These are phyloP conservation scores for Hanseniaspora sp. DNA, from an alignment of 1,139 yeast genomes.

Conservation along the genomic window DNA sequence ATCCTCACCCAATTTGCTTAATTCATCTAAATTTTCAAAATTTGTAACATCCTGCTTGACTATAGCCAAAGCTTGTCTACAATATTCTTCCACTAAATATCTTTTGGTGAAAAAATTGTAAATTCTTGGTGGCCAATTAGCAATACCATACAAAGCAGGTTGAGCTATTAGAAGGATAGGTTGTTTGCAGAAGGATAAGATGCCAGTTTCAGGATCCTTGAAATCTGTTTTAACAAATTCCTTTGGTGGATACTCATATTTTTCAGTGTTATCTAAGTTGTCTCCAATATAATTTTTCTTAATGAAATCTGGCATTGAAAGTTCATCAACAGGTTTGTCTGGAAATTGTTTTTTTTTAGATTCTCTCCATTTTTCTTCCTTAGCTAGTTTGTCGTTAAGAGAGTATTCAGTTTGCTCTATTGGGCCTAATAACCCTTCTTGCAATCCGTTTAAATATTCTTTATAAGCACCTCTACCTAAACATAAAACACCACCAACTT, in stretches of 20 bases:
- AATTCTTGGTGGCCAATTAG: conserved; percentile 62
- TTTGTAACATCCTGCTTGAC: conserved; percentile 45
- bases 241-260: conserved; percentile 49
- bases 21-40: conserved; percentile 43
- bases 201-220: conserved; percentile 30
- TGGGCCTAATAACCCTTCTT: conserved; percentile 92
- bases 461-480: conserved; percentile 93
- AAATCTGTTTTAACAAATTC: conserved; percentile 28
- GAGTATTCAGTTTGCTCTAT: conserved; percentile 47
- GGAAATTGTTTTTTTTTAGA: conserved; percentile 15
- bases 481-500: conserved; percentile 79
- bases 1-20: conserved; percentile 39
- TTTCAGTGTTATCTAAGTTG: conserved; percentile 42
- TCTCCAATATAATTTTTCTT: conserved; percentile 54
- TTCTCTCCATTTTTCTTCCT: conserved; percentile 15
- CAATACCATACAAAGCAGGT: conserved; percentile 68
- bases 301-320: conserved; percentile 34
- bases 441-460: conserved; percentile 81
- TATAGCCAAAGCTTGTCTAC: conserved; percentile 49
- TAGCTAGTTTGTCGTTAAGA: neutral
- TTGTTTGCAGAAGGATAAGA: conserved; percentile 58
- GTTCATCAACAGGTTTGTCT: conserved; percentile 15
- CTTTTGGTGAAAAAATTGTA: conserved; percentile 71
- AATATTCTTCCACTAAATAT: conserved; percentile 57
- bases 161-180: conserved; percentile 65